Conservation (phyloP, 495 filamentous ascomycete species). For the Pyrenula massariospora region DNA sequence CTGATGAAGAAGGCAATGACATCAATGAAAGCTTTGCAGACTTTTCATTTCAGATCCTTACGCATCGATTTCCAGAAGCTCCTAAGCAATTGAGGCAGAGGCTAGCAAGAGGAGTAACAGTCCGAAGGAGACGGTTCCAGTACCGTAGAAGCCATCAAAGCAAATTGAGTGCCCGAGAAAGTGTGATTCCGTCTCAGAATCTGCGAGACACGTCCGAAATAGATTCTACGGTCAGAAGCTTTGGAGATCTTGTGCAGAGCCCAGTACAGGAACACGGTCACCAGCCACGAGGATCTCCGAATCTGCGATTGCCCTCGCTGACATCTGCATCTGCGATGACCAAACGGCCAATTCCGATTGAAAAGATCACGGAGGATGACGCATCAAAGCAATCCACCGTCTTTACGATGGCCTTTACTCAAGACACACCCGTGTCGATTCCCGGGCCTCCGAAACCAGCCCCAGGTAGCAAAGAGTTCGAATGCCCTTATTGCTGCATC, state of each 20-base stretch:
- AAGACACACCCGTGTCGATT: background rate
- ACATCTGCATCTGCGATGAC: background rate
- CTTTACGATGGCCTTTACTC: background rate
- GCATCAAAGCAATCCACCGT: background rate
- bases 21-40: conserved; percentile 1
- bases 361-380: background rate
- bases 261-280: background rate
- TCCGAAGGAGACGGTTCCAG: conserved; percentile 6
- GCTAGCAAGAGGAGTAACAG: conserved; percentile 1
- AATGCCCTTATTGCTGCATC: background rate
- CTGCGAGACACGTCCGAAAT: background rate
- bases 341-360: background rate
- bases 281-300: background rate
- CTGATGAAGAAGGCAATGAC: conserved; percentile 6
- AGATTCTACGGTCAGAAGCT: background rate
- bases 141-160: conserved; percentile 7
- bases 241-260: background rate
- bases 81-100: conserved; percentile 1
- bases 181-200: background rate
- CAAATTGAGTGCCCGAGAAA: background rate
- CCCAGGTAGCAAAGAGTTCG: background rate
- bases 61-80: conserved; percentile 5
- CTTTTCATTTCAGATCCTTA: background rate
- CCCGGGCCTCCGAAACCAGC: background rate
- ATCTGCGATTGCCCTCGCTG: background rate